Percentiles rank a stretch among this genome's conserved stretches.
phyloP scores from a whole-genome alignment of 306 rosid genomes.

The Quercus rubra region DNA sequence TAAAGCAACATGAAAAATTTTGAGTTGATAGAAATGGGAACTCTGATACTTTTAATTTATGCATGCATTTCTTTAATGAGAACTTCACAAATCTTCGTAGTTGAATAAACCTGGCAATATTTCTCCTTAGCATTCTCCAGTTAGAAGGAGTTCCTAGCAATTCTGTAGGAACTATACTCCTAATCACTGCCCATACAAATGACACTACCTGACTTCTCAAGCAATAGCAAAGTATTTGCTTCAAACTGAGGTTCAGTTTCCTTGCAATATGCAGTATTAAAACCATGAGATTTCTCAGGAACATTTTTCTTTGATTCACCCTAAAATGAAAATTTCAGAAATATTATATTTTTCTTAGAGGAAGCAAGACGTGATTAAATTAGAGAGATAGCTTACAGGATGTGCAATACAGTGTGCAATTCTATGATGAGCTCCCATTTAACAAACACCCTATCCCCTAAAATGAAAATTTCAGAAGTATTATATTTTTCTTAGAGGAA shows the following conservation, averaged over 20 bases:
- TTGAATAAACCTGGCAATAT: constrained; percentile 65
- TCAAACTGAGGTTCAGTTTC: constrained; percentile 32
- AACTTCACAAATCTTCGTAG: constrained; percentile 71
- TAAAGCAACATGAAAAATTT: constrained; percentile 35
- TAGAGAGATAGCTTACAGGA: neutral
- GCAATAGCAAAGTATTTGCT: constrained; percentile 49
- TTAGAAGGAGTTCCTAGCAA: constrained; percentile 69
- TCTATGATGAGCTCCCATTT: neutral
- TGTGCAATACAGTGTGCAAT: neutral
- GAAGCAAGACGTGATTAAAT: neutral
- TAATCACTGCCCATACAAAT: constrained; percentile 86
- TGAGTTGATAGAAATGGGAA: constrained; percentile 59
- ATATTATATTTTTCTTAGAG: constrained; percentile 1
- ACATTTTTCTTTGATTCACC: constrained; percentile 21
- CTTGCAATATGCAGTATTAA: constrained; percentile 11
- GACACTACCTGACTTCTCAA: constrained; percentile 80
- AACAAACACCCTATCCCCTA: too few relatives aligned
- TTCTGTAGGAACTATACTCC: constrained; percentile 71
- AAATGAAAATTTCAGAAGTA: too few relatives aligned
- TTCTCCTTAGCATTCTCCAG: constrained; percentile 74
- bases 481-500: too few relatives aligned
- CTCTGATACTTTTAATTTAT: constrained; percentile 52
- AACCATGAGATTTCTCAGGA: constrained; percentile 28
- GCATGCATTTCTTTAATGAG: constrained; percentile 65
- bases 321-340: constrained; percentile 27